These are phyloP conservation scores for Clarireedia monteithiana DNA, from an alignment of 2,329 filamentous ascomycete species.

Conservation along the genomic window DNA sequence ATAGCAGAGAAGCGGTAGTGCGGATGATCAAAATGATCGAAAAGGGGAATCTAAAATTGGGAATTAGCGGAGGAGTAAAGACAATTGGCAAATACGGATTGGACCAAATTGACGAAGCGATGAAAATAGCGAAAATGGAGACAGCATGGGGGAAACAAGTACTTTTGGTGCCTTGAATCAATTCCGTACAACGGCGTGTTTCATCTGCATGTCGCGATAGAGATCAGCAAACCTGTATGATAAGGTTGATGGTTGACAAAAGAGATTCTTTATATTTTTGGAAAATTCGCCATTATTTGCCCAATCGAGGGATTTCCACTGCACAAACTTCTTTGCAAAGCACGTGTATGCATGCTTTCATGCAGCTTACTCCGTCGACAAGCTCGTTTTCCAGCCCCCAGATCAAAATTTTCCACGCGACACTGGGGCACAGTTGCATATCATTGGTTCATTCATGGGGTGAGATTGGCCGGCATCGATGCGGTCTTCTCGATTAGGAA, in stretches of 20 bases:
- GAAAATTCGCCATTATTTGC: slow-evolving; percentile 1
- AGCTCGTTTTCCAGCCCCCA: slow-evolving; percentile 4
- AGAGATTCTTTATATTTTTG: slow-evolving; percentile 10
- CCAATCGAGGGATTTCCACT: neutral
- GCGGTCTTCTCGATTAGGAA: slow-evolving; percentile 1
- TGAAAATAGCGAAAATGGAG: slow-evolving; percentile 8
- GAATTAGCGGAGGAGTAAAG: slow-evolving; percentile 1
- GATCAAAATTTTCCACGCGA: neutral
- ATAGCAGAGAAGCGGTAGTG: slow-evolving; percentile 7
- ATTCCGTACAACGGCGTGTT: slow-evolving; percentile 6
- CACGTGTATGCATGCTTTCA: slow-evolving; percentile 3
- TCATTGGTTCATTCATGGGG: neutral
- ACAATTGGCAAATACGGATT: slow-evolving; percentile 10
- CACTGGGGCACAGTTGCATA: neutral
- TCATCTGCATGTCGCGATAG: slow-evolving; percentile 5
- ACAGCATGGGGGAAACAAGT: slow-evolving; percentile 9
- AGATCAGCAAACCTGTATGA: neutral
- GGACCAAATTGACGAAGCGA: slow-evolving; percentile 5
- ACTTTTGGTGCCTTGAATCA: slow-evolving; percentile 5
- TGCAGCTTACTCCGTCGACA: slow-evolving; percentile 5
- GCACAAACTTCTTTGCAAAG: neutral
- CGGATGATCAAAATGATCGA: slow-evolving; percentile 12
- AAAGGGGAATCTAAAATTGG: slow-evolving; percentile 14
- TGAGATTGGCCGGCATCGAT: neutral
- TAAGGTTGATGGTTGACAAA: neutral